Conservation (phyloP, 1,139 yeast genomes). For the Sugiyamaella paludigena region DNA sequence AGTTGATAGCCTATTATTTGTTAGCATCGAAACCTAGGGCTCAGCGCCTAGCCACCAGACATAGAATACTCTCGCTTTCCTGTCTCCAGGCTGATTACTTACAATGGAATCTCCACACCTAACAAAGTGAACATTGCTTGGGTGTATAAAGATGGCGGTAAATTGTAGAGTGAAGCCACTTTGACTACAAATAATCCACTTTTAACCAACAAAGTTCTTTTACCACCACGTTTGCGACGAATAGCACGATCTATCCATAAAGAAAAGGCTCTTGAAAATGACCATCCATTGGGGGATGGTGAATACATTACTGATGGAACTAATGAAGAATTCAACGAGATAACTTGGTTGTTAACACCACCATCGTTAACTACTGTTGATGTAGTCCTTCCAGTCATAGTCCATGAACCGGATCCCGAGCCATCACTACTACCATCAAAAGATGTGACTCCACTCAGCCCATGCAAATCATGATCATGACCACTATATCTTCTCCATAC, state of each 20-base stretch:
- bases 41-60: no score
- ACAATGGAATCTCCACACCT: slow-evolving; percentile 12
- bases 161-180: slow-evolving; percentile 2
- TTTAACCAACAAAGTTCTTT: slow-evolving; percentile 1
- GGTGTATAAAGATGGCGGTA: not conserved
- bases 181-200: slow-evolving; percentile 3
- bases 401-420: no score
- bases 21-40: no score
- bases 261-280: not conserved
- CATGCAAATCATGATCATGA: no score
- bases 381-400: no score
- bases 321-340: slow-evolving; percentile 2
- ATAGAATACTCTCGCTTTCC: no score
- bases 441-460: no score
- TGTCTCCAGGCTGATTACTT: no score
- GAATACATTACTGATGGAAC: slow-evolving; percentile 8
- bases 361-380: no score
- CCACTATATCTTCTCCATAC: not conserved
- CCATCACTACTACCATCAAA: no score
- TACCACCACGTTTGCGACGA: not conserved
- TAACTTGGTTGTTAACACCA: not conserved
- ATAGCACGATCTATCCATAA: not conserved
- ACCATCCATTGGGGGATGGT: not conserved
- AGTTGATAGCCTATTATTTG: no score
- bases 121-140: slow-evolving; percentile 5